A percentile compares a stretch with the other conserved stretches of the same genome.
These are phyloP conservation scores for Marasmius tenuissimus DNA, from an alignment of 1,284 basidiomycete species.

Conservation along the genomic window DNA sequence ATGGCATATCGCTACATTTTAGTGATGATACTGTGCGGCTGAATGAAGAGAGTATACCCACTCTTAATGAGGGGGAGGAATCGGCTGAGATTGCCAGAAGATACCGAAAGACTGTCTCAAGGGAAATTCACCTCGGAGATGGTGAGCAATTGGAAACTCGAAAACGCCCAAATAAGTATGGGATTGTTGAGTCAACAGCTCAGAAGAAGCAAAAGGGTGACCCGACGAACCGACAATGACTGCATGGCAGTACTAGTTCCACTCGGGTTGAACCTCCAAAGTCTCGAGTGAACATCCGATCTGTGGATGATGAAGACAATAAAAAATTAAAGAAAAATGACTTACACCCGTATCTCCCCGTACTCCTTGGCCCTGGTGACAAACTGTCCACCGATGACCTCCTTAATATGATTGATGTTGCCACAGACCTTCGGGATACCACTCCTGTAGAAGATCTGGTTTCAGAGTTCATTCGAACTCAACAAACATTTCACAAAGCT, in stretches of 20 bases:
- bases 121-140: conserved; percentile 1
- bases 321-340: not conserved
- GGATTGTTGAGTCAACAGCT: not conserved
- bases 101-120: conserved; percentile 4
- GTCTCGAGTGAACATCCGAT: not conserved
- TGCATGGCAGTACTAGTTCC: not conserved
- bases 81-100: not conserved
- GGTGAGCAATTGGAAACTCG: conserved; percentile 2
- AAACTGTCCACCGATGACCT: conserved; percentile 7
- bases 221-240: too few species aligned
- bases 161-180: conserved; percentile 4
- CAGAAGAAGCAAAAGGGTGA: not conserved
- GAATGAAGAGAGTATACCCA: not conserved
- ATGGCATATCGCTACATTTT: conserved; percentile 14
- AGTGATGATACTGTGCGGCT: conserved; percentile 8
- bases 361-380: conserved; percentile 8
- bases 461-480: not conserved
- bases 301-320: conserved; percentile 3
- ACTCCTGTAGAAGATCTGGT: not conserved
- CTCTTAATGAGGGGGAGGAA: conserved; percentile 14
- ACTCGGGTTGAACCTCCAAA: not conserved
- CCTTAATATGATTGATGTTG: too few species aligned
- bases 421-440: not conserved
- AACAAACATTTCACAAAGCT: not conserved
- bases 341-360: conserved; percentile 4